A percentile compares a stretch with the other conserved stretches of the same genome.
phyloP scores from a whole-genome alignment of 73 alveolate species.

The Tetrahymena thermophila region DNA sequence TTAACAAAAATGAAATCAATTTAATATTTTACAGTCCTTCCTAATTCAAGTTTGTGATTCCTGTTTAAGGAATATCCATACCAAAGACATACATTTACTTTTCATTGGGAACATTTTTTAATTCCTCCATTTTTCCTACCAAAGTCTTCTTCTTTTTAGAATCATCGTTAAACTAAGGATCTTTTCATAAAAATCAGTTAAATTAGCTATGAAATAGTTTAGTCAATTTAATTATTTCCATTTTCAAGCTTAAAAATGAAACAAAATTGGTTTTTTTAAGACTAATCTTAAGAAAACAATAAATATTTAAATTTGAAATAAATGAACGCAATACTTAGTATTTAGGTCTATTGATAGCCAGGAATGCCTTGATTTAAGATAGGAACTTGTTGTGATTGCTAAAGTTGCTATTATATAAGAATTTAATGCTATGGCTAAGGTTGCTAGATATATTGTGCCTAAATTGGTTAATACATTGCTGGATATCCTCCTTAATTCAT shows the following conservation, averaged over 20 bases:
- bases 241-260: background rate
- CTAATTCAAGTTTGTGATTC: background rate
- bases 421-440: background rate
- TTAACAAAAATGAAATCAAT: background rate
- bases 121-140: background rate
- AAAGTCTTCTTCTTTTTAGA: background rate
- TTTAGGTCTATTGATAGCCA: background rate
- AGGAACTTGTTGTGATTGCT: background rate
- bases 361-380: background rate
- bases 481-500: background rate
- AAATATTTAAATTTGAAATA: background rate
- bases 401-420: background rate
- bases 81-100: background rate
- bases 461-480: background rate
- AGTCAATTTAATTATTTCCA: no score
- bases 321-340: background rate
- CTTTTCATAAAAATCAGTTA: background rate
- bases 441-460: background rate
- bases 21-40: background rate
- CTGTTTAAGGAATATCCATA: background rate
- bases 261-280: no score
- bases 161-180: background rate
- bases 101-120: background rate
- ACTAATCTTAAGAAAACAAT: background rate
- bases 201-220: background rate